Conservation (phyloP, 2,329 filamentous ascomycete genomes). For the Monosporascus sp. region DNA sequence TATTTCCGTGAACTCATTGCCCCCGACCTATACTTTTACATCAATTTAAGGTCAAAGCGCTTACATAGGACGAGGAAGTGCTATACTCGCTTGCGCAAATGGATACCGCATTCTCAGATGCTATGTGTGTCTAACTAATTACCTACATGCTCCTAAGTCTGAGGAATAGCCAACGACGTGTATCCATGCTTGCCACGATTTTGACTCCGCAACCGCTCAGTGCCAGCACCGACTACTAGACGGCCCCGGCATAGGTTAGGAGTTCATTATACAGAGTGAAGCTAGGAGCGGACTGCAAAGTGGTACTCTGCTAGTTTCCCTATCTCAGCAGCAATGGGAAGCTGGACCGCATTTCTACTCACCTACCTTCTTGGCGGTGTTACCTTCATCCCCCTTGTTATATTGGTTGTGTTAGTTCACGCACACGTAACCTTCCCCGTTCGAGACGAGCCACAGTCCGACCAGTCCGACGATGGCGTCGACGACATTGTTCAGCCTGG, state of each 20-base stretch:
- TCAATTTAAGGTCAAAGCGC: too few relatives aligned
- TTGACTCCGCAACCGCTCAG: background rate
- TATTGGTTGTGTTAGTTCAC: conserved; percentile 57
- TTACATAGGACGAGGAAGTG: too few relatives aligned
- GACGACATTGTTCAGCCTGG: conserved; percentile 49
- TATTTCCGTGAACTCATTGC: too few relatives aligned
- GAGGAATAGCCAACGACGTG: background rate
- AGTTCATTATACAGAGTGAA: background rate
- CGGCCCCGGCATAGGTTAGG: background rate
- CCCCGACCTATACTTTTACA: too few relatives aligned
- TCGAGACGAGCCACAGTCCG: conserved; percentile 34
- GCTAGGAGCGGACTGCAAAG: conserved; percentile 11
- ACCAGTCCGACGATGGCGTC: conserved; percentile 22
- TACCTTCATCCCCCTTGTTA: conserved; percentile 74
- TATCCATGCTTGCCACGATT: background rate
- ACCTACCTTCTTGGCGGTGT: conserved; percentile 82
- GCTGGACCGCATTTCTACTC: conserved; percentile 57
- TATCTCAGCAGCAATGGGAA: conserved; percentile 37
- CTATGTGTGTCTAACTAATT: background rate
- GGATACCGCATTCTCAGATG: background rate
- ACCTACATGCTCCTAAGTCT: background rate
- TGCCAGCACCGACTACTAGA: background rate
- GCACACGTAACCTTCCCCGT: conserved; percentile 64
- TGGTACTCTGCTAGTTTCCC: conserved; percentile 13
- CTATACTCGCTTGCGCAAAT: background rate